Percentiles rank a stretch among this genome's conserved stretches.
These are phyloP conservation scores for Abortiporus biennis DNA, from an alignment of 1,284 basidiomycete species.

Conservation along the genomic window DNA sequence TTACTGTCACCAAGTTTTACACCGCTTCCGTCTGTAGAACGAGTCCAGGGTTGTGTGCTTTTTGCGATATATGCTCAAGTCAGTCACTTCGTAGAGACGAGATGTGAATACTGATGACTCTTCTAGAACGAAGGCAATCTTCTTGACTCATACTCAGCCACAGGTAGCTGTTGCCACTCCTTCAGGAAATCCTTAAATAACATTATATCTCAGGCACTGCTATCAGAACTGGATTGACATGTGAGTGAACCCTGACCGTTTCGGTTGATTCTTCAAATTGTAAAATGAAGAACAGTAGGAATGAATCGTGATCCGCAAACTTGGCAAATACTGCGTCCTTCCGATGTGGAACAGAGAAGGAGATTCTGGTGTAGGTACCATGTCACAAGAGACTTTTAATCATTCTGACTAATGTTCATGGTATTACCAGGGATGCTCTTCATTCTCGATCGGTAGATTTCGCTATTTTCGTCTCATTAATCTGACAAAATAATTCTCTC, in stretches of 20 bases:
- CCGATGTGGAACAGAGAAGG: conserved; percentile 17
- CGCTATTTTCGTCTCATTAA: neutral
- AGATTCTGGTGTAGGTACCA: conserved; percentile 18
- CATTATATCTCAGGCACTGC: conserved; percentile 10
- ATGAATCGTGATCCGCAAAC: conserved; percentile 18
- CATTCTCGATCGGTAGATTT: conserved; percentile 14
- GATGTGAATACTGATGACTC: neutral
- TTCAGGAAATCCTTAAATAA: neutral
- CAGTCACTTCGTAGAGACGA: neutral
- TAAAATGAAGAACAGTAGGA: conserved; percentile 12
- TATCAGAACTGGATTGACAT: conserved; percentile 19
- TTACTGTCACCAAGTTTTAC: conserved; percentile 11
- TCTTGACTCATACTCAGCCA: conserved; percentile 13
- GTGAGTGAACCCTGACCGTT: conserved; percentile 6
- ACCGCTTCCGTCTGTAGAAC: conserved; percentile 16
- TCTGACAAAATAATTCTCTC: neutral
- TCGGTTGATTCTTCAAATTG: neutral
- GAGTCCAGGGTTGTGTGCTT: conserved; percentile 15
- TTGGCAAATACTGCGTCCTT: conserved; percentile 16
- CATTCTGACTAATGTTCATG: neutral
- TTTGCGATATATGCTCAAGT: conserved; percentile 18
- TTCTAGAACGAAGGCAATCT: conserved; percentile 16
- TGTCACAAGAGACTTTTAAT: neutral
- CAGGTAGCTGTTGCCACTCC: conserved; percentile 6
- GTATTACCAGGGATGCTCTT: conserved; percentile 17